Evolutionary conservation across 176 grass and related monocot species (phyloP).

Genomic region (Luzula sylvatica): DNA sequence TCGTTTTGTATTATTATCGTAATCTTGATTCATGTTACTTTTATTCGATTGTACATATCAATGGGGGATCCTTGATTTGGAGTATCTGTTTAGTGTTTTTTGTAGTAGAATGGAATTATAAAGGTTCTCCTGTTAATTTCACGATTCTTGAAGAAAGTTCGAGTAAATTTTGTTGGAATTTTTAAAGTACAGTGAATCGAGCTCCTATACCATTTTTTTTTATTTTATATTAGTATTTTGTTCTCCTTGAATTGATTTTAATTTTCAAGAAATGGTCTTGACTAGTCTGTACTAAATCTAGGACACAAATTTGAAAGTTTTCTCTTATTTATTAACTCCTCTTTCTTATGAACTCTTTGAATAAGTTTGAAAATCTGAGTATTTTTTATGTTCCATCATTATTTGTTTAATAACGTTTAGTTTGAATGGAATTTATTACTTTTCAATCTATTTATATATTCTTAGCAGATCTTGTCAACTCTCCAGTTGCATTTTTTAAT

Average conservation of each 20-base stretch:
- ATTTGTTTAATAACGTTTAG: not conserved
- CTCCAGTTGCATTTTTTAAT: not conserved
- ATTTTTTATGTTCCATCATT: not conserved
- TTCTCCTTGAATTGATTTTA: not conserved
- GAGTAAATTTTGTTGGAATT: not conserved
- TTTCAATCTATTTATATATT: constrained; percentile 2
- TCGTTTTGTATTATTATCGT: not conserved
- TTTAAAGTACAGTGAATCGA: not conserved
- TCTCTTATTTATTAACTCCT: not conserved
- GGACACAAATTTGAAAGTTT: not conserved
- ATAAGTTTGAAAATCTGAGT: not conserved
- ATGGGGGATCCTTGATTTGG: no score
- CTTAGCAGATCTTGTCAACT: constrained; percentile 12
- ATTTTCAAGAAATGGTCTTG: not conserved
- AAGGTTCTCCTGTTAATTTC: not conserved
- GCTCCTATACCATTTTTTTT: not conserved
- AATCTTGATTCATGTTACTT: no score
- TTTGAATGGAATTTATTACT: not conserved
- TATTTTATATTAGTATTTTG: not conserved
- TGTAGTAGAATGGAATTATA: not conserved
- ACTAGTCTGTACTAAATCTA: not conserved
- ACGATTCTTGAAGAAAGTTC: not conserved
- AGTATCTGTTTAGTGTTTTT: no score
- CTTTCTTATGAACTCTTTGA: not conserved
- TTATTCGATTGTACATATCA: no score